Evolutionary conservation across 331 rosid genomes (phyloP).

Genomic region (Cydonia oblonga): DNA sequence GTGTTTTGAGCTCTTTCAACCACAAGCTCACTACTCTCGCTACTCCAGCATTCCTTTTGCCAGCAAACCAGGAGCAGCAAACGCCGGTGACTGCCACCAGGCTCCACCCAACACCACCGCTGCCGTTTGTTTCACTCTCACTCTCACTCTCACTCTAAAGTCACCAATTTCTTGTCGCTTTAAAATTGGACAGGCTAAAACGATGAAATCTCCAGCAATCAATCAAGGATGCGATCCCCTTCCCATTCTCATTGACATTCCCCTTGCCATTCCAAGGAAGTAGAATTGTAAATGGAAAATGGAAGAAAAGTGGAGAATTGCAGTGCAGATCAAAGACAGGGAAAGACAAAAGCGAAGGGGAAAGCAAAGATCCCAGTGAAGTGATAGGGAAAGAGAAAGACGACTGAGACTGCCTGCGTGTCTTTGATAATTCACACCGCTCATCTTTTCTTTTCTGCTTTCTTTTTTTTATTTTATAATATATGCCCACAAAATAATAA

Average conservation of each 20-base stretch:
- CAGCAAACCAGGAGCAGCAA: background rate
- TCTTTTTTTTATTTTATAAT: background rate
- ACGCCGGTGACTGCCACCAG: background rate
- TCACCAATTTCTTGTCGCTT: background rate
- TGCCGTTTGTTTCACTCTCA: background rate
- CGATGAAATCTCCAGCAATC: constrained; percentile 7
- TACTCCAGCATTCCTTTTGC: background rate
- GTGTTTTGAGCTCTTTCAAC: background rate
- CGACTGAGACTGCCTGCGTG: background rate
- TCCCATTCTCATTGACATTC: background rate
- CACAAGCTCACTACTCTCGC: background rate
- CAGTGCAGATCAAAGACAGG: constrained; percentile 44
- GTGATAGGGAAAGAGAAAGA: constrained; percentile 7
- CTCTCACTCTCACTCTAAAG: background rate
- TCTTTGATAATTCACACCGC: background rate
- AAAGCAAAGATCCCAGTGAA: constrained; percentile 23
- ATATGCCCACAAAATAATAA: too few relatives aligned
- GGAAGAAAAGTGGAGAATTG: background rate
- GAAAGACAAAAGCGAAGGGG: constrained; percentile 74
- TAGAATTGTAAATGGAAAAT: background rate
- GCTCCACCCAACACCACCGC: background rate
- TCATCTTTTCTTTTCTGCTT: background rate
- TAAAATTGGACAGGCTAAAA: background rate
- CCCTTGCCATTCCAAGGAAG: background rate
- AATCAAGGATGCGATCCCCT: constrained; percentile 1